Conservation (phyloP, 805 yeast genomes). For the Sugiyamaella valdiviana region DNA sequence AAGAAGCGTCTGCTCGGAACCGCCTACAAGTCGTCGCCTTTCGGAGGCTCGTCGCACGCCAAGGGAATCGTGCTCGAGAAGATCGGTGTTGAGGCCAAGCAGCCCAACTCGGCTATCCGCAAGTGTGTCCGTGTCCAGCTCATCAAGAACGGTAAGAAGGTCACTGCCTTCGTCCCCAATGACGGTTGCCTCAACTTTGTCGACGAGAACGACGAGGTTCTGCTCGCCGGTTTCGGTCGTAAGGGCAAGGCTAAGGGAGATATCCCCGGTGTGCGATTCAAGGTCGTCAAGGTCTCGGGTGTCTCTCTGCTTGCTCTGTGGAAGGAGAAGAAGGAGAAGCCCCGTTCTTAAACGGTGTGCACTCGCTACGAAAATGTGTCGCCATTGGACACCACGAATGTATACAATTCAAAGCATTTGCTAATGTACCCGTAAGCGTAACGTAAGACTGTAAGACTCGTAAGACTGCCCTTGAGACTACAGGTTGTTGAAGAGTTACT, state of each 20-base stretch:
- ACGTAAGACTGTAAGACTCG: too few species aligned
- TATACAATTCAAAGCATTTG: background rate
- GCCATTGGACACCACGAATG: background rate
- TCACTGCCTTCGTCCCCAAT: constrained; percentile 99
- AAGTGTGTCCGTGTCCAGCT: constrained; percentile 99
- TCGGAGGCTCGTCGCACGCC: constrained; percentile 99
- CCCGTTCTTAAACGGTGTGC: constrained; percentile 75
- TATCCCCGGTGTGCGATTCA: constrained; percentile 99
- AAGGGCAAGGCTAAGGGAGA: constrained; percentile 99
- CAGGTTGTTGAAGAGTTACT: too few species aligned
- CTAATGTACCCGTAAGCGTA: too few species aligned
- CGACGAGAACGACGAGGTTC: constrained; percentile 99
- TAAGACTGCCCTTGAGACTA: too few species aligned
- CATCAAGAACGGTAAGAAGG: constrained; percentile 99
- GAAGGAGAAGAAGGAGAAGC: constrained; percentile 99
- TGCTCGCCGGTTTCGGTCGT: constrained; percentile 99
- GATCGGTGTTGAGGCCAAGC: constrained; percentile 99
- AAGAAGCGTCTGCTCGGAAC: constrained; percentile 99
- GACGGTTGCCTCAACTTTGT: constrained; percentile 99
- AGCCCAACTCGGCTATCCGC: constrained; percentile 99
- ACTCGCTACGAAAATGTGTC: background rate
- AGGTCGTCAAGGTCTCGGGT: constrained; percentile 99
- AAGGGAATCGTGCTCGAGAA: constrained; percentile 99
- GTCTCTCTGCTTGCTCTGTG: constrained; percentile 98
- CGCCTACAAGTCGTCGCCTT: constrained; percentile 99